Base-by-base conservation (phyloP, 2,329 filamentous ascomycete genomes). In the Aspergillus pseudoterreus region DNA sequence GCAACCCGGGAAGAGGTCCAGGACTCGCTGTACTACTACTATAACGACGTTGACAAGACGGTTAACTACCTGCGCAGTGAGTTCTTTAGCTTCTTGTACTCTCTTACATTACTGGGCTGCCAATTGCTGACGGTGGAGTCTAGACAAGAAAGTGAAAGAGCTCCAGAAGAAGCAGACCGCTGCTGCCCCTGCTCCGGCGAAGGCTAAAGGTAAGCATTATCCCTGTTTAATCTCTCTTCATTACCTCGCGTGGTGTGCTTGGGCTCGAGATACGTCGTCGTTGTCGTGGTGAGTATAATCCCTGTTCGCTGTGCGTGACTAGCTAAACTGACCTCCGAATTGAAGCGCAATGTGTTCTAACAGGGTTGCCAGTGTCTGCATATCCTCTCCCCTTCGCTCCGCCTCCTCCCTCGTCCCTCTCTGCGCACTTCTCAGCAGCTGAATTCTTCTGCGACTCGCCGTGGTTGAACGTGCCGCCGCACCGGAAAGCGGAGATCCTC, bases 11-110 rank as follows among this genome's bases (percentile, higher is more conserved):
- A 78, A 35, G 87, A 96, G 65, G 92, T 96, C 56, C 84, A 95
- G 68, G 92, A 97, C 55, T 82, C 92, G 0, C 73, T 99, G 14
- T 97, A 91, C 90, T 84, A 99, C 71, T 96, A 96, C 71, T 97
- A 92, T 70, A 97, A 92, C 68, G 92, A 99, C 63, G 79, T 96
- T 27, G 87, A 85, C 51, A 96, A 96, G 71, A 84, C 90, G 1
- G 86, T 95, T 35, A 79, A 82, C 51, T 96, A 95, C 65, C 72
- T 99, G 52, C 82, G 84, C 56, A 87, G 85, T 78, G 85, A 60
- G 70, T 52, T n/a, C 4, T 38, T 19, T 42, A 17, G n/a, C 15
- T 42, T 42, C 35, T 38, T 15, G 14, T 38, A n/a, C n/a, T 30
- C 8, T 30, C 10, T 11, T 11, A 27, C 3, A 11, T 10, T 2